These are phyloP conservation scores for Cardamine resedifolia DNA, from an alignment of 345 rosid genomes.

Conservation along the genomic window DNA sequence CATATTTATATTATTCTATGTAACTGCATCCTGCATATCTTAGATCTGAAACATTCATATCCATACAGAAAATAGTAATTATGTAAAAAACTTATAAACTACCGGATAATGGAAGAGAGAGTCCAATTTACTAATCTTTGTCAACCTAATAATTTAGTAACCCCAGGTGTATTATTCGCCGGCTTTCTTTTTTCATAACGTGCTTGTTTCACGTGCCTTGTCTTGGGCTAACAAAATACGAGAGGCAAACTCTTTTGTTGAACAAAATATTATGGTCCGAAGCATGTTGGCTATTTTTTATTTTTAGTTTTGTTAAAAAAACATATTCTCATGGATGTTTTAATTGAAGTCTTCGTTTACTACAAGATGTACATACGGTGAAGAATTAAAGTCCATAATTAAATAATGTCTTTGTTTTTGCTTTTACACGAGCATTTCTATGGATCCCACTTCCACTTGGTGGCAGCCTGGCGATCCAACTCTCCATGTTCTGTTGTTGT, in stretches of 20 bases:
- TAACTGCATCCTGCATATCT: not conserved
- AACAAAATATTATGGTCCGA: constrained; percentile 6
- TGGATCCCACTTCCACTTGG: constrained; percentile 34
- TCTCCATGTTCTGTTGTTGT: constrained; percentile 33
- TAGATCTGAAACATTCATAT: constrained; percentile 32
- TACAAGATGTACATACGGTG: not conserved
- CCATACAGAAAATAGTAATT: not conserved
- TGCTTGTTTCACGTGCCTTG: constrained; percentile 40
- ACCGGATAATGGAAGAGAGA: constrained; percentile 31
- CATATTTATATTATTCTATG: not conserved
- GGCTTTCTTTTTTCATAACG: constrained; percentile 22
- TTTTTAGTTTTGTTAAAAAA: not conserved
- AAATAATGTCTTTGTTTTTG: constrained; percentile 18
- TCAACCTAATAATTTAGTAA: constrained; percentile 20
- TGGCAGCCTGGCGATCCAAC: constrained; percentile 61
- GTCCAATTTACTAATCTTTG: constrained; percentile 17
- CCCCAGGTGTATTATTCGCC: constrained; percentile 4
- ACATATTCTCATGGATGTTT: too few relatives aligned
- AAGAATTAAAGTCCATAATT: not conserved
- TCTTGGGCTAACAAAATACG: constrained; percentile 15
- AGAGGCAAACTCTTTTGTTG: constrained; percentile 9
- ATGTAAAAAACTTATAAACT: constrained; percentile 5
- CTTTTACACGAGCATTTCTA: constrained; percentile 18
- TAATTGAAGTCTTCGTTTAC: not conserved
- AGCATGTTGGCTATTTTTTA: not conserved